These are phyloP conservation scores for Coemansia sp. DNA, from an alignment of 192 early-diverging fungal species.

Conservation along the genomic window DNA sequence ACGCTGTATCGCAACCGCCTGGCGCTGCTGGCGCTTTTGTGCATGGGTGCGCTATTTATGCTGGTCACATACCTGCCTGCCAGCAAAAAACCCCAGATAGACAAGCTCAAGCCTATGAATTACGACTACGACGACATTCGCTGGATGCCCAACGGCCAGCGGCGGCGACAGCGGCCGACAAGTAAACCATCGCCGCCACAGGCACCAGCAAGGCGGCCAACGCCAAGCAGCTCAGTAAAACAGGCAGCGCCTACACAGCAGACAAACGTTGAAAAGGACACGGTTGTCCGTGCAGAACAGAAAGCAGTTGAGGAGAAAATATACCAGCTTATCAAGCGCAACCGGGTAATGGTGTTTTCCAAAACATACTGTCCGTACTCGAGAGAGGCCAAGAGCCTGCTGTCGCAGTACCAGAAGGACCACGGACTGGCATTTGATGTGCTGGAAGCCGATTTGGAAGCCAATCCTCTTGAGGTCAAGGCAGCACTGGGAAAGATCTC, in stretches of 20 bases:
- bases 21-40: slow-evolving; percentile 21
- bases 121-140: slow-evolving; percentile 1
- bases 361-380: slow-evolving; percentile 78
- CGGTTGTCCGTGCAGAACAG: neutral
- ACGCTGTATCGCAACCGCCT: slow-evolving; percentile 33
- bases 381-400: slow-evolving; percentile 56
- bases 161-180: neutral
- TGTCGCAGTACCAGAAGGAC: slow-evolving; percentile 38
- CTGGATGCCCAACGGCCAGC: slow-evolving; percentile 2
- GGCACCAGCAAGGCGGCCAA: neutral
- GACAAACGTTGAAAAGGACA: neutral
- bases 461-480: slow-evolving; percentile 58
- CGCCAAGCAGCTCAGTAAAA: neutral
- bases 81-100: neutral
- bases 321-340: slow-evolving; percentile 28
- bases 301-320: slow-evolving; percentile 24
- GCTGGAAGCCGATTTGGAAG: slow-evolving; percentile 52
- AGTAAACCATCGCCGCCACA: neutral
- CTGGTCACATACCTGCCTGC: slow-evolving; percentile 8
- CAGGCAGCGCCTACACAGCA: neutral
- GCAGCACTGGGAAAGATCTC: slow-evolving; percentile 51
- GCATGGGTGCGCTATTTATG: slow-evolving; percentile 13
- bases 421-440: slow-evolving; percentile 52
- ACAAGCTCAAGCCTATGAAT: neutral
- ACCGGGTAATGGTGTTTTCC: slow-evolving; percentile 66